phyloP scores from a whole-genome alignment of 2,329 filamentous ascomycete species.

The Didymella lethalis region DNA sequence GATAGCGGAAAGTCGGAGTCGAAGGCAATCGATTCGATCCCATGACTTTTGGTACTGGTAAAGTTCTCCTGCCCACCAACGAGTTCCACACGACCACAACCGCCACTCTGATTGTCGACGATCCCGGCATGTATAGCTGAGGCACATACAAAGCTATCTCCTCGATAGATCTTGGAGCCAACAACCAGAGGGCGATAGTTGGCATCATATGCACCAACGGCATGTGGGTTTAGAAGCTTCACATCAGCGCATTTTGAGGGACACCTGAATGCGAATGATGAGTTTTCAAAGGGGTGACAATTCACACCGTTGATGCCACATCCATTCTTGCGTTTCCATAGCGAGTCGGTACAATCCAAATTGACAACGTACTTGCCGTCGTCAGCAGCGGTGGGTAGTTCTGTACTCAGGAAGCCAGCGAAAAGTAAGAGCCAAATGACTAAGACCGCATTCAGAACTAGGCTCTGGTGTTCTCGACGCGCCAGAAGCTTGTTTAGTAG shows the following conservation, averaged over 20 bases:
- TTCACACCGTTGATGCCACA: constrained; percentile 77
- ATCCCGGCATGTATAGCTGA: constrained; percentile 86
- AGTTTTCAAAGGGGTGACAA: constrained; percentile 77
- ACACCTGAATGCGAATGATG: constrained; percentile 75
- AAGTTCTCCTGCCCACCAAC: constrained; percentile 73
- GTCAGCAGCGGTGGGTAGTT: constrained; percentile 65
- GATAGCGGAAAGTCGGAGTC: constrained; percentile 88
- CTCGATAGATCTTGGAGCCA: constrained; percentile 76
- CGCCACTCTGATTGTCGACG: constrained; percentile 72
- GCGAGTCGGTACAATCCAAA: constrained; percentile 73
- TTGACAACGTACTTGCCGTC: constrained; percentile 70
- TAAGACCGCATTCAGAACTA: constrained; percentile 65
- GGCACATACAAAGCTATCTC: constrained; percentile 86
- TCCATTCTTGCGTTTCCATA: constrained; percentile 73
- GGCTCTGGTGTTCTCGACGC: constrained; percentile 61
- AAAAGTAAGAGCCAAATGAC: constrained; percentile 73
- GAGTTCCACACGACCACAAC: constrained; percentile 80
- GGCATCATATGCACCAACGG: constrained; percentile 72
- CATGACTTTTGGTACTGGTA: constrained; percentile 68
- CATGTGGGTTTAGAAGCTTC: constrained; percentile 72
- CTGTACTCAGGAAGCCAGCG: constrained; percentile 68
- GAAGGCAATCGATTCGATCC: constrained; percentile 79
- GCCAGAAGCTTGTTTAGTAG: constrained; percentile 66
- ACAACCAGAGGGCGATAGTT: constrained; percentile 64
- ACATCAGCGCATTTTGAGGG: constrained; percentile 73